Evolutionary conservation across 768 basidiomycete species (phyloP), one percentile per base, ranked within the genome.

Genomic region (Panellus pusillus): DNA sequence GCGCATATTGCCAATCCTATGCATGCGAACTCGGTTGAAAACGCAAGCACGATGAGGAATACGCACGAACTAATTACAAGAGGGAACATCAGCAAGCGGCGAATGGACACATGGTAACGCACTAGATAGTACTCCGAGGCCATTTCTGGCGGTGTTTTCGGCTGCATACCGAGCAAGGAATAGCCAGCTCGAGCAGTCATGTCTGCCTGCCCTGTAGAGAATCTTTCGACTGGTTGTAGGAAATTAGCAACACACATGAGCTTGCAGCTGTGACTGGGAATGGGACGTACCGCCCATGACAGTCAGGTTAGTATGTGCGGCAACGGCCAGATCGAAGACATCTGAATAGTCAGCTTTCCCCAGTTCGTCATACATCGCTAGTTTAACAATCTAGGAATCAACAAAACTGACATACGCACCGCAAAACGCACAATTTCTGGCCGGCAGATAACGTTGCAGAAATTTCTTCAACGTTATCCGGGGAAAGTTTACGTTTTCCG

Each of bases 71-170:
- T 45, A 24, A 24, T 24, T 24, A 24, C 6, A 24, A 24, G 24
- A 24, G 24, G 6, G 6, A 24, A 24, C 24, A 24, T 24, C 24
- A 24, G 24, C 24, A 24, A 6, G 24, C 24, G 6, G 24, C 24
- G 24, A 6, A 24, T 24, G 2, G 24, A 24, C n/a, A n/a, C 18
- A 39, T 15, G 36, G n/a, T 2, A 13, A 60, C 77, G 67, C 47
- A 80, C 77, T 55, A 77, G 68, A 52, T 72, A 84, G 61, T 87
- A 88, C 63, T 87, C 83, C 3, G 80, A 70, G 11, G 74, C 86
- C 50, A 66, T 67, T 31, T 77, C 78, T 55, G 80, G 75, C 3
- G 73, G 69, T 6, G 74, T 75, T 50, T 65, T 64, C 1, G 80
- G 73, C 44, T 73, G 78, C 15, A 72, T 68, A 17, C 80, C 79